Evolutionary conservation across 768 basidiomycete genomes (phyloP).

Genomic region (Fistulinella prunicolor): DNA sequence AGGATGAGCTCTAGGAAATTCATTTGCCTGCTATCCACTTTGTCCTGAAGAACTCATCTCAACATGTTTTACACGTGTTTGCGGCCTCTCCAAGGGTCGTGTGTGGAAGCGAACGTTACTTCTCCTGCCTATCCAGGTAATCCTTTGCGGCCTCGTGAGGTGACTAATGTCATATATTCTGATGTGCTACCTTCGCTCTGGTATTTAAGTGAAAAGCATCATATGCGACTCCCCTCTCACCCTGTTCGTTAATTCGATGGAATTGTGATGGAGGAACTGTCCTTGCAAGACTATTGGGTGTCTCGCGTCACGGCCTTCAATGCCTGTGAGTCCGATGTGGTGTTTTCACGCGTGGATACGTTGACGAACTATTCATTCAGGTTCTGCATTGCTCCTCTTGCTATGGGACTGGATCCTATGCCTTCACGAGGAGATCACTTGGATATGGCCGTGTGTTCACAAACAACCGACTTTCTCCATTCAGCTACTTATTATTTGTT

Average conservation of each 20-base stretch:
- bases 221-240: background rate
- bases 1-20: too few species aligned
- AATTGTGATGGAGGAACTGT: slow-evolving; percentile 6
- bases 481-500: too few species aligned
- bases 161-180: slow-evolving; percentile 1
- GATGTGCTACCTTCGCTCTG: background rate
- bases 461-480: too few species aligned
- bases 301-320: slow-evolving; percentile 10
- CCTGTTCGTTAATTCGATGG: background rate
- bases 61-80: background rate
- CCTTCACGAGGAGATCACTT: slow-evolving; percentile 6
- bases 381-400: slow-evolving; percentile 2
- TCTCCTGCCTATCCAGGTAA: slow-evolving; percentile 3
- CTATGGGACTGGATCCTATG: slow-evolving; percentile 12
- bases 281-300: slow-evolving; percentile 7
- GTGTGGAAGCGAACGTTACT: background rate
- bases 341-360: background rate
- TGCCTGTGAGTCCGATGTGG: slow-evolving; percentile 2
- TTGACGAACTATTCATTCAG: background rate
- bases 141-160: background rate
- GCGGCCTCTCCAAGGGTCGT: background rate
- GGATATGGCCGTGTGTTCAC: slow-evolving; percentile 9
- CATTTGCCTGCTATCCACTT: too few species aligned
- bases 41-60: too few species aligned
- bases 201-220: background rate